A percentile compares a stretch with the other conserved stretches of the same genome.
phyloP scores from a whole-genome alignment of 305 asterid species.

The Salvia sclarea region DNA sequence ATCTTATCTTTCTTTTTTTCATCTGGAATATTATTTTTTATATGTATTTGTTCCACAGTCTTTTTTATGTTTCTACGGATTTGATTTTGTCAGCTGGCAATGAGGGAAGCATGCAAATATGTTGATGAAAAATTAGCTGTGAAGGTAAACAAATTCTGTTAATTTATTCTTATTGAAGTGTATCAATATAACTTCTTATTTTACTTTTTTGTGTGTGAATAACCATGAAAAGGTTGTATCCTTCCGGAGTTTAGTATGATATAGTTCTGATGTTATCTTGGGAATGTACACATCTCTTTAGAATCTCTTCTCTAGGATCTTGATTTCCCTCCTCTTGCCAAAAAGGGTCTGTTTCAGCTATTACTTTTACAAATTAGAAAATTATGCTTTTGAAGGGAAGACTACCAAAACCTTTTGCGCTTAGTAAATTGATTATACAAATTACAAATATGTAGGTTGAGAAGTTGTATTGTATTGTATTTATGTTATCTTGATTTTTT shows the following conservation, averaged over 20 bases:
- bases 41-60: neutral
- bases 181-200: neutral
- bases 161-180: slow-evolving; percentile 18
- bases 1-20: neutral
- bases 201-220: neutral
- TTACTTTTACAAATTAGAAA: neutral
- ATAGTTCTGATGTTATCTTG: neutral
- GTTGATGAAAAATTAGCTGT: slow-evolving; percentile 71
- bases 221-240: neutral
- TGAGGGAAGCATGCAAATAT: slow-evolving; percentile 91
- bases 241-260: neutral
- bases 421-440: slow-evolving; percentile 3
- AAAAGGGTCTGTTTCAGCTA: neutral
- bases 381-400: neutral
- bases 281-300: neutral
- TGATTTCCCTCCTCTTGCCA: neutral
- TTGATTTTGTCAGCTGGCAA: slow-evolving; percentile 61
- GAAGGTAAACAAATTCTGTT: slow-evolving; percentile 47
- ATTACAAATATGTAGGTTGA: slow-evolving; percentile 12
- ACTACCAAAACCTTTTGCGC: neutral
- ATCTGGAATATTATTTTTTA: neutral
- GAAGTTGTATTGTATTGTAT: neutral
- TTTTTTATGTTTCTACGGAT: slow-evolving; percentile 13
- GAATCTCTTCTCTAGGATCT: neutral
- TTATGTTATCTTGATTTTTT: neutral